Evolutionary conservation across 2,329 filamentous ascomycete genomes (phyloP).

Genomic region (Fusarium nanum): DNA sequence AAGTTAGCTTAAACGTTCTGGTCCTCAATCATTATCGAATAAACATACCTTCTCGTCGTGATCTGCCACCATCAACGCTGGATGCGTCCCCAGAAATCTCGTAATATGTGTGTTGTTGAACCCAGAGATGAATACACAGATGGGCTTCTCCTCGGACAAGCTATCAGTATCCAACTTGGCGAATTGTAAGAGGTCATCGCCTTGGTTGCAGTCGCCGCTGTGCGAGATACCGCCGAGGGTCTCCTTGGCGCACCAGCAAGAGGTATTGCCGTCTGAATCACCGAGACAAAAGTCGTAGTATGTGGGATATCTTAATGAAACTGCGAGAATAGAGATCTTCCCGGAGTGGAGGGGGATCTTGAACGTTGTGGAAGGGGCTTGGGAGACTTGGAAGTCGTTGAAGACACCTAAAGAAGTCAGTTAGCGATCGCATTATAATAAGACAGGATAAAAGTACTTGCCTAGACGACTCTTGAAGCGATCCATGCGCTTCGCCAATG

Average conservation of each 20-base stretch:
- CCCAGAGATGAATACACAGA: slow-evolving; percentile 18
- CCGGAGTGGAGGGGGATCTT: background rate
- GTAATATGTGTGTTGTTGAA: background rate
- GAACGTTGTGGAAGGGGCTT: slow-evolving; percentile 15
- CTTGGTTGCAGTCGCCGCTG: background rate
- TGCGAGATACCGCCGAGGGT: slow-evolving; percentile 6
- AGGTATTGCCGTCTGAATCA: background rate
- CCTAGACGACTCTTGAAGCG: background rate
- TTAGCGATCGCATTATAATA: rapidly evolving
- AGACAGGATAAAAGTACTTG: background rate
- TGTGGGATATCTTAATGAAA: background rate
- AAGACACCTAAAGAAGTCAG: background rate
- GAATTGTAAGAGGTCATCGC: slow-evolving; percentile 6
- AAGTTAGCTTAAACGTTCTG: too few species aligned
- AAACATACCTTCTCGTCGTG: slow-evolving; percentile 11
- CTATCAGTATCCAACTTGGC: background rate
- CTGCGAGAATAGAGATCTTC: slow-evolving; percentile 1
- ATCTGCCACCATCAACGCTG: background rate
- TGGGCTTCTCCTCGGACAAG: background rate
- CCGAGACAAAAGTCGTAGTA: slow-evolving; percentile 27
- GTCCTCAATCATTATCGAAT: too few species aligned
- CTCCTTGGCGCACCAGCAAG: background rate
- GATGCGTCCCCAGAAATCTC: background rate
- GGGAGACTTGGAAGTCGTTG: slow-evolving; percentile 17
- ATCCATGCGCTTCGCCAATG: background rate